Evolutionary conservation across 495 filamentous ascomycete species (phyloP).

Genomic region (Neurospora terricola): DNA sequence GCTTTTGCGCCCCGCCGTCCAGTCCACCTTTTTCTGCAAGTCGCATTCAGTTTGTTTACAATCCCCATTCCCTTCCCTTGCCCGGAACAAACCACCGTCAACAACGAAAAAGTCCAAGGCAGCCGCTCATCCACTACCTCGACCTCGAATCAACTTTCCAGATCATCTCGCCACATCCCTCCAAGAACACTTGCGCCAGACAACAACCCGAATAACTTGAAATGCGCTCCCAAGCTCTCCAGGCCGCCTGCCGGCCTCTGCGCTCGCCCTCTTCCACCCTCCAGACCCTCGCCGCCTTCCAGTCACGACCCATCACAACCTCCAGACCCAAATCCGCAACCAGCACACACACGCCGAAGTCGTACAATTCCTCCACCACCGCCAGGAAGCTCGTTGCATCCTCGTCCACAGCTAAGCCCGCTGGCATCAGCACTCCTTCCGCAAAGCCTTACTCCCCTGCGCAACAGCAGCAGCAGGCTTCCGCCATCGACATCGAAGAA

Average conservation of each 20-base stretch:
- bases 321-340: neutral
- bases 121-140: neutral
- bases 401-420: neutral
- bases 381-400: neutral
- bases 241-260: conserved; percentile 8
- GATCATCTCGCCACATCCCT: neutral
- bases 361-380: neutral
- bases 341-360: neutral
- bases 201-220: neutral
- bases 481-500: neutral
- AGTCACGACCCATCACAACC: neutral
- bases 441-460: neutral
- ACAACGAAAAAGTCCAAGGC: neutral
- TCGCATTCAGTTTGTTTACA: neutral
- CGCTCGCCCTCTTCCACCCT: conserved; percentile 7
- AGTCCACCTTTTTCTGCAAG: neutral
- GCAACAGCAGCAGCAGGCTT: neutral
- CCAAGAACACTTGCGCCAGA: neutral
- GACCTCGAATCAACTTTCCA: neutral
- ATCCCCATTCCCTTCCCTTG: neutral
- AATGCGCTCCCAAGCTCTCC: conserved; percentile 21
- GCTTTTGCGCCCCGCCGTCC: neutral
- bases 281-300: neutral
- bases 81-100: neutral
- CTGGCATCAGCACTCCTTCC: neutral